Base-by-base conservation (phyloP, 2,329 filamentous ascomycete genomes). In the Westerdykella sp. region DNA sequence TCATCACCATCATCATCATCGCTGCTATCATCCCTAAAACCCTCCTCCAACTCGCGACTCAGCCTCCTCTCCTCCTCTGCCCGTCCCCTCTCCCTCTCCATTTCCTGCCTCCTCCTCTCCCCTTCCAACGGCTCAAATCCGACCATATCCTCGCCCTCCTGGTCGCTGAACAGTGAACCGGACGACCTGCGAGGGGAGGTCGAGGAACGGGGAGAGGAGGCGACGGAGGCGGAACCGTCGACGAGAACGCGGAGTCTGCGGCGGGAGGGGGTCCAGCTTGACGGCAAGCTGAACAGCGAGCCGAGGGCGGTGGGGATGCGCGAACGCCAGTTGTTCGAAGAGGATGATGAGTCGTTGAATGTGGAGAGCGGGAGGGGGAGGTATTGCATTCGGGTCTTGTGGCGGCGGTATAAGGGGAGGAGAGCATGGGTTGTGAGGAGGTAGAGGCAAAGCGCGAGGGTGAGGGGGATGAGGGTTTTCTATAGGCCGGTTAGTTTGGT, bases 11-110 rank as follows among this genome's bases (percentile, higher is more conserved):
- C 25, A 9, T 28, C 25, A 42, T 81, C 79, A 31, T 83, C 80
- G 43, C 84, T 80, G 59, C 83, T 86, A 54, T 85, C 82, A 62
- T 87, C 84, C 67, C 79, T 78, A 60, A 87, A 87, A 0, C 83
- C 84, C 56, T 84, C 77, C 63, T 91, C 86, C 40, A 91, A 66
- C 55, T 95, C 88, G 68, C 87, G 75, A 63, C 87, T 91, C 48
- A 95, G 58, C 49, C 88, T 75, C 53, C 79, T 72, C 35, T 74
- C 69, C 38, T 73, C 74, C 47, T 80, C 77, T 28, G 57, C 59
- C 32, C 64, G 51, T 41, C 53, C 37, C 68, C 67, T 66, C 38
- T 66, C 49, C 15, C 67, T 47, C 45, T 66, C 59, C 43, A 69
- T 67, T 34, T 69, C 56, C 6, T 65, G 62, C 53, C 67, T 67